phyloP scores from a whole-genome alignment of 768 basidiomycete species.

The Hydnomerulius pinastri region DNA sequence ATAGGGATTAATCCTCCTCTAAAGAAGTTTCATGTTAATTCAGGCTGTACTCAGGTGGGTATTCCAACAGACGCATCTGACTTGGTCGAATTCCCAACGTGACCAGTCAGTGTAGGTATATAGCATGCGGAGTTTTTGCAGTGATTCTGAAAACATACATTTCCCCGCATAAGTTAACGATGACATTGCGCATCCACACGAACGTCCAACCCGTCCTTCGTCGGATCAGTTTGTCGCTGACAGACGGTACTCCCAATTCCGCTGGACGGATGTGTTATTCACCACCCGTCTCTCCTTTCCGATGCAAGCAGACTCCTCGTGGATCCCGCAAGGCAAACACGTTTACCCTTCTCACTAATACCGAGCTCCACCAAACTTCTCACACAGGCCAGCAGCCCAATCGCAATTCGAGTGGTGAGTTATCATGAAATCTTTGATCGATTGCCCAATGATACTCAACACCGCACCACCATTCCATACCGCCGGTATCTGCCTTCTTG shows the following conservation, averaged over 20 bases:
- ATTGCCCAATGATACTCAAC: conserved; percentile 18
- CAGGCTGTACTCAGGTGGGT: conserved; percentile 11
- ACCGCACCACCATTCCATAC: conserved; percentile 22
- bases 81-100: conserved; percentile 27
- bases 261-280: conserved; percentile 14
- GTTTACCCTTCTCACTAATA: conserved; percentile 33
- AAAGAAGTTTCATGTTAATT: conserved; percentile 15
- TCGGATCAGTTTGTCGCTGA: conserved; percentile 19
- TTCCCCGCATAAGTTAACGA: conserved; percentile 17
- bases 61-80: conserved; percentile 8
- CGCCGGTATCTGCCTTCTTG: conserved; percentile 19
- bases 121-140: conserved; percentile 19
- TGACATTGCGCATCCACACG: conserved; percentile 34
- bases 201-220: conserved; percentile 23
- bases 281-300: conserved; percentile 23
- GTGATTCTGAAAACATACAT: neutral
- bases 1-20: conserved; percentile 10
- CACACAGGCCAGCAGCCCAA: conserved; percentile 24
- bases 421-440: conserved; percentile 16
- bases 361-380: conserved; percentile 32
- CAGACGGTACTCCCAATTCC: conserved; percentile 14
- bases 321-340: conserved; percentile 34
- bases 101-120: conserved; percentile 20
- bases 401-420: conserved; percentile 31
- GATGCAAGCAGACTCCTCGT: conserved; percentile 27